phyloP scores from a whole-genome alignment of 768 basidiomycete species.

The Coprinopsis strossmayeri region DNA sequence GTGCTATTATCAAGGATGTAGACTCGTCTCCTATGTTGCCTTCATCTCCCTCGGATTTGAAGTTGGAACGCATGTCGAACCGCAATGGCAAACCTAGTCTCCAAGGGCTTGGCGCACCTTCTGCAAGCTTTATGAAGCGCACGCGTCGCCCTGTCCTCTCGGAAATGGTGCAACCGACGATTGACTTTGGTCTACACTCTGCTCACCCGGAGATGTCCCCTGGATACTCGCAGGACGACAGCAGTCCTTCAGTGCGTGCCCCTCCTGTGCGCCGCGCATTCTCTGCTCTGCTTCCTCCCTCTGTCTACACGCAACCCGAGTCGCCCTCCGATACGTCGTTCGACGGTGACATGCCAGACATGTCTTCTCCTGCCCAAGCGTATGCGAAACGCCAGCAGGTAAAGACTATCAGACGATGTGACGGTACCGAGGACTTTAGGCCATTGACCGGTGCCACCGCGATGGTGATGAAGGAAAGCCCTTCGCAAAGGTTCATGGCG shows the following conservation, averaged over 20 bases:
- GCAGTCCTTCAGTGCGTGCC: conserved; percentile 26
- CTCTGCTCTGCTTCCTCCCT: conserved; percentile 65
- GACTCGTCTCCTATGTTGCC: conserved; percentile 45
- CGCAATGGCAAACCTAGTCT: conserved; percentile 45
- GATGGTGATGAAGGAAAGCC: conserved; percentile 47
- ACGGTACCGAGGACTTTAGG: conserved; percentile 77
- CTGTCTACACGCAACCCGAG: conserved; percentile 39
- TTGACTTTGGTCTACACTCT: conserved; percentile 31
- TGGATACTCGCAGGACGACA: conserved; percentile 19
- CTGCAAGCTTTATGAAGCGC: conserved; percentile 48
- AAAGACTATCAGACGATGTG: conserved; percentile 71
- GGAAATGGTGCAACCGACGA: conserved; percentile 48
- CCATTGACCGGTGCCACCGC: conserved; percentile 66
- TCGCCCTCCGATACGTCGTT: conserved; percentile 58
- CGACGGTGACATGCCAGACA: conserved; percentile 54
- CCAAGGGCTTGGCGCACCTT: conserved; percentile 48
- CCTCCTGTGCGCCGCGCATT: conserved; percentile 65
- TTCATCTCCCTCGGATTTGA: conserved; percentile 45
- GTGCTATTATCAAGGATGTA: conserved; percentile 27
- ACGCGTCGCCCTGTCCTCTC: conserved; percentile 63
- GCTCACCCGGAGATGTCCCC: conserved; percentile 35
- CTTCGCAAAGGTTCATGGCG: conserved; percentile 47
- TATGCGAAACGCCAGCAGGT: conserved; percentile 73
- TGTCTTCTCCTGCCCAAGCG: conserved; percentile 78
- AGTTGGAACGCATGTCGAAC: conserved; percentile 35